Evolutionary conservation across 2,329 filamentous ascomycete genomes (phyloP), one percentile per base, ranked within the genome.

Genomic region (Shiraia sp.): DNA sequence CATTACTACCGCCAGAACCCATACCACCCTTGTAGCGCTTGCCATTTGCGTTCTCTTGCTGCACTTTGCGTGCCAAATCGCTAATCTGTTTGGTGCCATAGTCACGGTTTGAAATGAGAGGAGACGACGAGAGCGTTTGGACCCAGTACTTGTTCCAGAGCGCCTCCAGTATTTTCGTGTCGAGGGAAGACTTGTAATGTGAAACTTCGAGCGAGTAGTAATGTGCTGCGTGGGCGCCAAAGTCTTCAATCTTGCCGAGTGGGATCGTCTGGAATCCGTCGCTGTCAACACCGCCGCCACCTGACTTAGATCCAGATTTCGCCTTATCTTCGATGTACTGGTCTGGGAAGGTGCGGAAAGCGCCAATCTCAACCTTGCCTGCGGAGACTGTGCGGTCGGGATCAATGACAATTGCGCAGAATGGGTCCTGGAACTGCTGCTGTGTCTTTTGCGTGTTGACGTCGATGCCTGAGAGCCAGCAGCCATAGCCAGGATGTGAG

Each of bases 131-230:
- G 14, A 99, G 80, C 5, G 93, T 99, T 63, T 95, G 88, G 24
- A 96, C 91, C 93, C 90, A 96, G 77, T 99, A 99, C 72, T 97
- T 97, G 76, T 96, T 96, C 93, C 93, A 97, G 22, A 99, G 77
- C 36, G 90, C 80, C 62, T 95, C 89, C 4, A 99, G 78, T 16
- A 99, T 79, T 58, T 90, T 87, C 2, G 85, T 80, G 71, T 99
- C 93, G 19, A 99, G 84, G 0, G 87, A 87, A 51, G 88, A 93
- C 75, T 97, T 97, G 79, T 90, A 99, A 71, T 95, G 90, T 23
- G 90, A 90, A 10, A 97, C 88, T 48, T 95, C 88, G 5, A 99
- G 80, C 10, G 87, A 79, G 72, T 99, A 99, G 75, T 99, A 99
- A 40, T 87, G 84, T 66, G 82, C 88, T 10, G 88, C 85, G 66